These are phyloP conservation scores for Trichophyton mentagrophytes DNA, from an alignment of 2,329 filamentous ascomycete species.

Conservation along the genomic window DNA sequence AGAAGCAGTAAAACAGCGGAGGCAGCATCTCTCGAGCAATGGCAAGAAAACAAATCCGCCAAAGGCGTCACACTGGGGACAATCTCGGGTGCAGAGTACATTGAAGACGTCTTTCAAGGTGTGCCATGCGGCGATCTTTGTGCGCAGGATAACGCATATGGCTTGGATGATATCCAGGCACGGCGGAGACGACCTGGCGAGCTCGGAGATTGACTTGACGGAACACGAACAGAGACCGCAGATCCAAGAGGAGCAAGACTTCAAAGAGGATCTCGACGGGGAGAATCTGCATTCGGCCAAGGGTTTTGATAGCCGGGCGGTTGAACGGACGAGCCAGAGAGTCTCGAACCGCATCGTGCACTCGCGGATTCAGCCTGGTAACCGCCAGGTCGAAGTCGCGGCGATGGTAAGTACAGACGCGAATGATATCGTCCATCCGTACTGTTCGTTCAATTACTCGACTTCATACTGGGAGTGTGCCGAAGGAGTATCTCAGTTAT, in stretches of 20 bases:
- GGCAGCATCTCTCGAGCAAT: conserved; percentile 3
- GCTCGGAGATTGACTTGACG: conserved; percentile 6
- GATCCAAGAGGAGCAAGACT: conserved; percentile 4
- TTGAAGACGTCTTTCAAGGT: conserved; percentile 4
- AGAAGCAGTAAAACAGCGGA: neutral
- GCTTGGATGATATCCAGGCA: conserved; percentile 5
- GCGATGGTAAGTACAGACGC: neutral
- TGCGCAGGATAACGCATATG: conserved; percentile 6
- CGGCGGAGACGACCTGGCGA: conserved; percentile 3
- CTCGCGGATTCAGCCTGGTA: neutral
- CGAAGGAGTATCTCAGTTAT: no score
- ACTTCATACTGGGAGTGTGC: no score
- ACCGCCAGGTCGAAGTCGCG: no score
- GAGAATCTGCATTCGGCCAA: conserved; percentile 6
- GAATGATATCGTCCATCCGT: no score
- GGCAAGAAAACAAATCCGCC: conserved; percentile 7
- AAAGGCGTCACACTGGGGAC: conserved; percentile 4
- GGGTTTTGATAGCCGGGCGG: neutral
- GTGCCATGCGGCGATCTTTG: conserved; percentile 4
- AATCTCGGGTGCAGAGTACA: conserved; percentile 5
- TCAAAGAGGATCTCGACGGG: conserved; percentile 3
- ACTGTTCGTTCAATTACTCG: no score
- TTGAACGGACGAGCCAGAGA: conserved; percentile 5
- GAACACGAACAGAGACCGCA: conserved; percentile 7
- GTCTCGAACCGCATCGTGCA: conserved; percentile 1